Evolutionary conservation across 2,329 filamentous ascomycete species (phyloP).

Genomic region (Nemania diffusa): DNA sequence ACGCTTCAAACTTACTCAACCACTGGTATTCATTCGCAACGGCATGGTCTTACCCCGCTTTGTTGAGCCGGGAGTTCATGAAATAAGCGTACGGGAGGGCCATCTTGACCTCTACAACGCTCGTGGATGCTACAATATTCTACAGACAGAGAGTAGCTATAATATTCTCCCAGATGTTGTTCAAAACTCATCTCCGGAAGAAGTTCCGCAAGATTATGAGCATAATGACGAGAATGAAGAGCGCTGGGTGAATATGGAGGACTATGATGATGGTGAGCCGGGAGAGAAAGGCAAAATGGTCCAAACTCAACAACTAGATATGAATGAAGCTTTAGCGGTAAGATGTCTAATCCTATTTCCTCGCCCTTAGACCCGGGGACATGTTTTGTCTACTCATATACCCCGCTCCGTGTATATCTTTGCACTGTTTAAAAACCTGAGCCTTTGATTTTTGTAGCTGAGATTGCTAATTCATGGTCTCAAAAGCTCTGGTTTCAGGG

Average conservation of each 20-base stretch:
- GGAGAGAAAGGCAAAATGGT: too few species aligned
- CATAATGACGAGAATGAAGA: not conserved
- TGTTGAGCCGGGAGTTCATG: constrained; percentile 26
- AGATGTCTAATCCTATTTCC: not conserved
- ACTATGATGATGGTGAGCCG: not conserved
- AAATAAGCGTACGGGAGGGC: constrained; percentile 27
- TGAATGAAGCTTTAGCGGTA: constrained; percentile 17
- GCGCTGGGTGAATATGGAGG: not conserved
- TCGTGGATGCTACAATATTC: constrained; percentile 21
- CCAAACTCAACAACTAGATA: not conserved
- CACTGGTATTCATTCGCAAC: constrained; percentile 25
- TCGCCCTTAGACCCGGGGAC: too few species aligned
- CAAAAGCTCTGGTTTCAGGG: constrained; percentile 12
- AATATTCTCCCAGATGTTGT: not conserved
- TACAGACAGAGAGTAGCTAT: not conserved
- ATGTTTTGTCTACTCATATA: not conserved
- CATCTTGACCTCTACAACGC: constrained; percentile 23
- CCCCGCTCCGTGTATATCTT: not conserved
- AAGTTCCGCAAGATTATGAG: not conserved
- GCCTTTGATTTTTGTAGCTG: not conserved
- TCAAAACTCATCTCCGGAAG: too few species aligned
- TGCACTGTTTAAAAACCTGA: not conserved
- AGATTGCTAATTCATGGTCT: not conserved
- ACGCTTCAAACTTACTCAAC: constrained; percentile 15
- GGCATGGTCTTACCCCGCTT: constrained; percentile 23